Evolutionary conservation across 371 early-diverging fungal species (phyloP), one percentile per base, ranked within the genome.

Genomic region (Umbelopsis sp.): DNA sequence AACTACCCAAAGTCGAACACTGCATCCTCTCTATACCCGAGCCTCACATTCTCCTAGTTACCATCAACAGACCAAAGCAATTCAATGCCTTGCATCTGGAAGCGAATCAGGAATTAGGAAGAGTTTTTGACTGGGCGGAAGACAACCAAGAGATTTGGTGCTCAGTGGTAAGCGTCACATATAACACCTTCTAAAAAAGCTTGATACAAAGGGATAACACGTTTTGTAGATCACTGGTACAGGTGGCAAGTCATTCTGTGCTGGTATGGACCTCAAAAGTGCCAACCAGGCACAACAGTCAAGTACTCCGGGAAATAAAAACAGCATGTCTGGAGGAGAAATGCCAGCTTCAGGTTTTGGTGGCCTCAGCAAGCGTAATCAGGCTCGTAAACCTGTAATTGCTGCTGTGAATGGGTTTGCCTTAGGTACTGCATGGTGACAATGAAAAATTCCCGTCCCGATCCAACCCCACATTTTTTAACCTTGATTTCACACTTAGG

Each of bases 341-440:
- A 69, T 79, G 65, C 80, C 81, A 24, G 70, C 73, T 1, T 73
- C 77, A 18, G 85, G 85, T 5, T 84, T 84, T 50, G 85, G 74
- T 57, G 85, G 85, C 18, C 44, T 84, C 11, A 80, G 80, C 41
- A 76, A 80, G 62, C 75, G 85, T 14, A 73, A 71, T 11, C 62
- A 66, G 37, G 74, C 72, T 5, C 68, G 80, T 6, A 84, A 84
- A 63, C 84, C 84, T n/a, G 70, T 84, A 5, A 82, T 84, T 74
- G 82, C 82, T 66, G 84, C 84, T 22, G 84, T 84, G 24, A 76
- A 84, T 73, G 84, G 84, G 10, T 79, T 73, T 65, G 81, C 82
- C 44, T 65, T 84, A 10, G 77, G 77, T 75, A 69, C 37, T 41
- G 63, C 45, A 14, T 25, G 32, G 4, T 11, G 44, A 12, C 20